Conservation (phyloP, 257 asterid species). For the Nicotiana paniculata region DNA sequence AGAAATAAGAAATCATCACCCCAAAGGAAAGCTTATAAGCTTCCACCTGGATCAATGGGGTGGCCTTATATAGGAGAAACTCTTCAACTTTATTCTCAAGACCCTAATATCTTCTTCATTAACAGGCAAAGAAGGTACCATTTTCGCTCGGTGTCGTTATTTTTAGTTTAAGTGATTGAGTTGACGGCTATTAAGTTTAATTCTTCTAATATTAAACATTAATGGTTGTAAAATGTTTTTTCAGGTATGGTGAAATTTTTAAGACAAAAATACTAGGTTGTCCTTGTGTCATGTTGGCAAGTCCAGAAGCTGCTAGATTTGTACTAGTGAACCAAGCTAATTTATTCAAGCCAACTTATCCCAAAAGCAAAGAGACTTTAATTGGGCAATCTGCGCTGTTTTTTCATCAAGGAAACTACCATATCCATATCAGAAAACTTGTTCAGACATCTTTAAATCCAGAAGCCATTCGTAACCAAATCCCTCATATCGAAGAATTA, state of each 20-base stretch:
- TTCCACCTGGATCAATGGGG: conserved; percentile 95
- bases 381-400: conserved; percentile 80
- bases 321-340: conserved; percentile 55
- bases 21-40: conserved; percentile 17
- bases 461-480: conserved; percentile 43
- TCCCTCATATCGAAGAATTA: conserved; percentile 34
- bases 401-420: conserved; percentile 74
- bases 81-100: conserved; percentile 68
- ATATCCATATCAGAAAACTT: conserved; percentile 62
- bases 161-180: too few relatives aligned
- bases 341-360: conserved; percentile 91
- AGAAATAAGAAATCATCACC: conserved; percentile 11
- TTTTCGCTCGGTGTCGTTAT: too few relatives aligned
- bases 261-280: conserved; percentile 72
- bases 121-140: conserved; percentile 49
- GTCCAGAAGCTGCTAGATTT: conserved; percentile 88
- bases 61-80: conserved; percentile 87
- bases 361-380: conserved; percentile 61
- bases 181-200: too few relatives aligned
- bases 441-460: conserved; percentile 53
- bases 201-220: not conserved
- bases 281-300: conserved; percentile 80
- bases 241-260: conserved; percentile 81
- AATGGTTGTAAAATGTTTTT: not conserved
- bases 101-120: conserved; percentile 59